Evolutionary conservation across 1,284 basidiomycete species (phyloP), one percentile per base, ranked within the genome.

Genomic region (Ceratobasidium sp.): DNA sequence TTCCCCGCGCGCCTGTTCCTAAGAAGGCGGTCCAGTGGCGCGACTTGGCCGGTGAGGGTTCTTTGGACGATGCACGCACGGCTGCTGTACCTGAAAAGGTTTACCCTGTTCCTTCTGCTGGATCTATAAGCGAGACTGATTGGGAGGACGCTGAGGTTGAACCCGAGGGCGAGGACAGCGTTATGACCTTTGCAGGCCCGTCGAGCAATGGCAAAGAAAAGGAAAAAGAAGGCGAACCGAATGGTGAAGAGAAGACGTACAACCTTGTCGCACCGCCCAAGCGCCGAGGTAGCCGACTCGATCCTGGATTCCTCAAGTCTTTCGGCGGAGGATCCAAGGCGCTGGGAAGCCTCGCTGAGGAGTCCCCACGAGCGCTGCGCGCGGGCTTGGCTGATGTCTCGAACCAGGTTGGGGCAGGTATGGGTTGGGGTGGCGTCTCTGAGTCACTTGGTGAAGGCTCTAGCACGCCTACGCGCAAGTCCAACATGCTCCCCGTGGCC

Each of bases 11-110:
- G 53, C 71, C 60, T 36, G 54, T 65, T 45, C 77, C 77, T 63
- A 89, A 88, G 81, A 97, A 97, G 82, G 91, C 89, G 71, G 93
- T 97, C 19, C 91, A 96, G 79, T 97, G 95, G 95, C 89, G 87
- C 71, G 95, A 97, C 79, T 93, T 96, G 81, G 93, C 88, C 5
- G 95, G 95, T 6, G 91, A 93, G 80, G 95, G 95, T 9, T 86
- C 89, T 60, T 83, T 97, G 59, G 93, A 94, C 78, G 94, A 95
- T 79, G 87, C 87, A 31, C 89, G 89, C 31, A 71, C 80, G 54
- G 50, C 82, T 80, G 56, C 76, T 76, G 41, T 78, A 78, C 59
- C 81, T 82, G 62, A 83, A 79, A 78, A 77, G 27, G 72, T 64
- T 50, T 65, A 71, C 19, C 65, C 60, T 15, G 60, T 73, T 50